Evolutionary conservation across 2,329 filamentous ascomycete species (phyloP), one percentile per base, ranked within the genome.

Genomic region (Colletotrichum orchidophilum): DNA sequence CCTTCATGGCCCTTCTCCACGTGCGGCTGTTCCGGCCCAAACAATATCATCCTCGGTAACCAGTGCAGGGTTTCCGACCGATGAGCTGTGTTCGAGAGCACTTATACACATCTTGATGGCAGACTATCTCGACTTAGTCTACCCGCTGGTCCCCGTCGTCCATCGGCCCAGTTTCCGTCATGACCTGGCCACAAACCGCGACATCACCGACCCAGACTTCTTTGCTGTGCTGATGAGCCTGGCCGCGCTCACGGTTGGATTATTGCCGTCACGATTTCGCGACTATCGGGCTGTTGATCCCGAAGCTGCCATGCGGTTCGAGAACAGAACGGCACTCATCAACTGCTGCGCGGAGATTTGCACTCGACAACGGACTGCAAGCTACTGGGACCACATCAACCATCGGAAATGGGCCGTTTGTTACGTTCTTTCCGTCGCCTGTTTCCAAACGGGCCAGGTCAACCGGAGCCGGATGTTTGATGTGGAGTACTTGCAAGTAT

Each of bases 391-490:
- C 50, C 70, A 75, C 2, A 73, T 79, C 5, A 80, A 75, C 70
- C 77, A 79, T 42, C 74, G 77, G n/a, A 81, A 82, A 54, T 81
- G 80, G 76, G 77, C 80, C 5, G 74, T 77, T 1, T 78, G 77
- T 1, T 82, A 81, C 59, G 67, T 80, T 1, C 71, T 81, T 3
- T 77, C 75, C 13, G 76, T 80, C 5, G 77, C 78, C 0, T 78
- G 78, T 21, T 77, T 81, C 57, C 80, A 82, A 46, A 78, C 79
- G 0, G 80, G 81, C 1, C 78, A 80, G 50, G 76, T 76, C 3
- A 82, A 81, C 63, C 77, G 76, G 35, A 77, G 78, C 9, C 75
- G 80, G 2, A 82, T 82, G 79, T 70, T 81, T 13, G 79, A 81
- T 39, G 78, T 78, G 4, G 81, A 82, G 63, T 75, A 76, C 1